Percentiles rank a stretch among this genome's conserved stretches.
Evolutionary conservation across 2,329 filamentous ascomycete species (phyloP).

Genomic region (Aspergillus caelatus): DNA sequence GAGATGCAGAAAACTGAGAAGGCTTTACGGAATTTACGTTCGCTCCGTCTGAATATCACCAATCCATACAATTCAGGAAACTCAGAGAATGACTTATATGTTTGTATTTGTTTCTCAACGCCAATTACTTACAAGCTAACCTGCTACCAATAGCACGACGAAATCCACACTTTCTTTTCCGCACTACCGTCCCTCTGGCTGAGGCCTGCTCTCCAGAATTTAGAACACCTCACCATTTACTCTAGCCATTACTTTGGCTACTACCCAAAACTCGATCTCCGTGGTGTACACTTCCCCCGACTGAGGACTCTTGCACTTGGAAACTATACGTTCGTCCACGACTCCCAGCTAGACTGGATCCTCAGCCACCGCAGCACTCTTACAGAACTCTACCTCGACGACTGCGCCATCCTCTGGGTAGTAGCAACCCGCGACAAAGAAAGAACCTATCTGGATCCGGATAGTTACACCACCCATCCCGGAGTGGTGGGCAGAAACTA

Average conservation of each 20-base stretch:
- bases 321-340: constrained; percentile 47
- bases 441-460: neutral
- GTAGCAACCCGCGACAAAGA: constrained; percentile 10
- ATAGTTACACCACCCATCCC: neutral
- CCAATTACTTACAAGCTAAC: neutral
- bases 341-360: constrained; percentile 53
- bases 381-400: constrained; percentile 46
- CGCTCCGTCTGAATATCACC: constrained; percentile 11
- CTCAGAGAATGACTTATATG: neutral
- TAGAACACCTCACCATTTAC: constrained; percentile 46
- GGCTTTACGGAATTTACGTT: neutral
- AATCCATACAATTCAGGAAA: neutral
- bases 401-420: constrained; percentile 42
- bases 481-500: neutral
- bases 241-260: constrained; percentile 44
- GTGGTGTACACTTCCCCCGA: constrained; percentile 37
- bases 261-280: constrained; percentile 43
- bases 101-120: neutral
- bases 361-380: constrained; percentile 42
- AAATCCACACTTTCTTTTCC: constrained; percentile 10
- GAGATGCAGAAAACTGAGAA: neutral
- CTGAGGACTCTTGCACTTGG: constrained; percentile 46
- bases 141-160: neutral
- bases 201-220: neutral
- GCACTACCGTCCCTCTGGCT: constrained; percentile 13